Base-by-base conservation (phyloP, 2,329 filamentous ascomycete genomes). In the Dryadomyces quercivorus region DNA sequence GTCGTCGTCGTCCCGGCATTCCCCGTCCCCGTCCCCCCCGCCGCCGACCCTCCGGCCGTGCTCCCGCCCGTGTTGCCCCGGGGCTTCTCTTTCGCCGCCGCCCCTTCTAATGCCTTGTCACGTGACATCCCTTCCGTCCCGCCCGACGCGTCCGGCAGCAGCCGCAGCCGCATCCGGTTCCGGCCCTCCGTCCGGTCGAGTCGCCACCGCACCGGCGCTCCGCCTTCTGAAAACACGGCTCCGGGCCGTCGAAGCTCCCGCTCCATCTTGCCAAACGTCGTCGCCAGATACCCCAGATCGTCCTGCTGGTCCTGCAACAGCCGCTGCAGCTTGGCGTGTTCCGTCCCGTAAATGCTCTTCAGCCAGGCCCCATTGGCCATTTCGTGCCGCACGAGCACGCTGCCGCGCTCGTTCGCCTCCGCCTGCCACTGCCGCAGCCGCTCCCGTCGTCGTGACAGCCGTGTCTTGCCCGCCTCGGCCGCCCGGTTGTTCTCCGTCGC, bases 121-220 rank as follows among this genome's bases (percentile, higher is more conserved):
- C 95, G 97, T 0, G 93, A 89, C 61, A 91, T 88, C 63, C 91
- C 95, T 49, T 86, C 81, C 22, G 82, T 77, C 1, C 77, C 74
- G 0, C 80, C 52, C 3, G 63, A 78, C 55, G 81, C 80, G 64
- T 96, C 91, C 1, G 91, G 87, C 1, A 96, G 76, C 51, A 95
- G 80, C 31, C 93, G 82, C 62, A 95, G 76, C 16, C 94, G 83
- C 89, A 97, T 97, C 18, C 94, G 84, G 66, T 96, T 95, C 12
- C 91, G 84, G 12, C 93, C 92, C 71, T 98, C 93, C 0, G 93
- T 97, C 62, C 94, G 85, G 65, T 98, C 93, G 15, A 98, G 78
- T 62, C 92, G 90, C 92, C 92, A 98, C 66, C 86, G 94, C 0
- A 36, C 34, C 4, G 55, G 21, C 15, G 44, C 36, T 7, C 26